Base-by-base conservation (phyloP, 176 grass and related monocot genomes). In the Musa schizocarpa region DNA sequence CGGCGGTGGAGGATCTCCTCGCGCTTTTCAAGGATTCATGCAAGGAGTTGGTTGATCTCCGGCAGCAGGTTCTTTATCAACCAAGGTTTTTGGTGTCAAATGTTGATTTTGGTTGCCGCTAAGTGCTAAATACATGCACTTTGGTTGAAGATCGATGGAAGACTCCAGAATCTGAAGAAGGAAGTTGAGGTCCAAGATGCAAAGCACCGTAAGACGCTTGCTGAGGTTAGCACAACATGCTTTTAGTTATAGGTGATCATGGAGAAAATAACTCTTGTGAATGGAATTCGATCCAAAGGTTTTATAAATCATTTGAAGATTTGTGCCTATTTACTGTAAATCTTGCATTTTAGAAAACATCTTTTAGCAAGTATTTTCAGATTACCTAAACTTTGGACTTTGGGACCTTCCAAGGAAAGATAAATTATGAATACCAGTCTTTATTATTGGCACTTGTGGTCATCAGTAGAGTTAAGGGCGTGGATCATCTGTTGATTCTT, bases 41-140 rank as follows among this genome's bases (percentile, higher is more conserved):
- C 86, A 99, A 99, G 91, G 95, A 99, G 79, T 84, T 99, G 24
- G 83, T 99, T 19, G 91, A 94, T 81, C 91, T 99, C 76, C 91
- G 91, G 74, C 78, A 82, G 59, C 91, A 99, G 95, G 95, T 94
- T 54, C 21, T 83, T 19, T 57, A 66, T 73, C 57, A 51, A n/a
- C 1, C 24, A 27, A 23, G 61, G 50, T 68, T 19, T 43, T 25
- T 53, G 68, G 73, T 75, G 13, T 26, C 53, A 27, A 19, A 48
- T 71, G 51, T 16, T 50, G 8, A 10, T 56, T 56, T 55, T 14
- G 16, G 21, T 19, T 70, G 21, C 2, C 4, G 34, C 4, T 21
- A 9, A 51, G n/a, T 70, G 68, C 50, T 51, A 25, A 51, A 13
- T 70, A 50, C 43, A 50, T 56, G 8, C 71, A 76, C 80, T 63